Evolutionary conservation across 129 eudicot species (phyloP).

Genomic region (Pseudognaphalium luteoalbum): DNA sequence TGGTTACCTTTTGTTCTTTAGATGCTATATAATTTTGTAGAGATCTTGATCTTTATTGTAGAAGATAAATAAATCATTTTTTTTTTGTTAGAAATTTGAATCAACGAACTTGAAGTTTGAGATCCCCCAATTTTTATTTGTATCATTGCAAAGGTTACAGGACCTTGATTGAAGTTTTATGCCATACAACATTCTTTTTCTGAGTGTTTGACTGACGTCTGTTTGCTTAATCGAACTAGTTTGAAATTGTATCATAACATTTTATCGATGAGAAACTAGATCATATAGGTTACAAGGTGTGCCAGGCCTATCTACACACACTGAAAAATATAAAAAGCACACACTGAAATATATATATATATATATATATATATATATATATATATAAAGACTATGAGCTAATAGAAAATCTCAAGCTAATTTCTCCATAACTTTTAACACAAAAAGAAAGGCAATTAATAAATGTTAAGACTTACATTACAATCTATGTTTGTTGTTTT

Average conservation of each 20-base stretch:
- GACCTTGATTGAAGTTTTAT: background rate
- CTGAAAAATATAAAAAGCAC: background rate
- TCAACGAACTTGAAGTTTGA: background rate
- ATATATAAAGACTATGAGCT: background rate
- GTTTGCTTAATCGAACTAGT: background rate
- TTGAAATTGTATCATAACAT: background rate
- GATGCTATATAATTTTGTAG: background rate
- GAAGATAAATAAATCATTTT: background rate
- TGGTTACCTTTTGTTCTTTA: background rate
- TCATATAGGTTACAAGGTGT: background rate
- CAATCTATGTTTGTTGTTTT: too few relatives aligned
- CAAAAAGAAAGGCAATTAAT: too few relatives aligned
- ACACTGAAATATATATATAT: too few relatives aligned
- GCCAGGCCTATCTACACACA: background rate
- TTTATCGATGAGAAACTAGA: slow-evolving; percentile 4
- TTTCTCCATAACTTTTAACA: slow-evolving; percentile 11
- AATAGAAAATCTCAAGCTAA: background rate
- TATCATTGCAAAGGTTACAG: background rate
- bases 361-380: too few relatives aligned
- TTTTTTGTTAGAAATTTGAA: background rate
- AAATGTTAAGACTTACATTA: too few relatives aligned
- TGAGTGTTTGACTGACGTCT: background rate
- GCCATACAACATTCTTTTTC: background rate
- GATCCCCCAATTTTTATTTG: background rate
- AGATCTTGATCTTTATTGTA: background rate